Conservation (phyloP, 1,284 basidiomycete genomes). For the Inonotus obliquus region DNA sequence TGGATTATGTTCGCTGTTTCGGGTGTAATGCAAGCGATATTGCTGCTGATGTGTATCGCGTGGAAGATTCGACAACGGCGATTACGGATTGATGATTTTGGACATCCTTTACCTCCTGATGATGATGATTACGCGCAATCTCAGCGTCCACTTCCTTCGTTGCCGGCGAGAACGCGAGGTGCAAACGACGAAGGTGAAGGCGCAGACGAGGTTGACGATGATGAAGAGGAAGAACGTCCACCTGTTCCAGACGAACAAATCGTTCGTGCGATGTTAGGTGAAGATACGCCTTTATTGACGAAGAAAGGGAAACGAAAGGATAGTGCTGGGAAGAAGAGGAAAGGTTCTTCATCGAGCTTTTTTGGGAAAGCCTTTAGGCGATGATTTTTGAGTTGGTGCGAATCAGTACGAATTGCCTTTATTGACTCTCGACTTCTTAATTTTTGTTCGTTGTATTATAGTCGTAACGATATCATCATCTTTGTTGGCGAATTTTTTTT, state of each 20-base stretch:
- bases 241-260: constrained; percentile 10
- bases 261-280: constrained; percentile 16
- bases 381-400: too few species aligned
- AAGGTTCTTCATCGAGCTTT: background rate
- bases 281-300: constrained; percentile 13
- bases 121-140: background rate
- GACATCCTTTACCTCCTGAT: constrained; percentile 45
- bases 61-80: constrained; percentile 77
- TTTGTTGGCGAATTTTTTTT: background rate
- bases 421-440: background rate
- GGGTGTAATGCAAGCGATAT: constrained; percentile 78
- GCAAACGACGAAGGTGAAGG: background rate
- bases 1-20: constrained; percentile 87
- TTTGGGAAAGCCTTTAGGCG: background rate
- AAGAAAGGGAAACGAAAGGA: constrained; percentile 2
- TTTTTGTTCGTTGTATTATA: background rate
- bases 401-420: background rate
- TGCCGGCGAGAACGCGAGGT: background rate
- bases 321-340: background rate
- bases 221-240: background rate
- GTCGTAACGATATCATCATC: background rate
- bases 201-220: background rate
- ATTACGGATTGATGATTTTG: constrained; percentile 92
- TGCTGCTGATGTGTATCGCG: constrained; percentile 75
- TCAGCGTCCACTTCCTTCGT: background rate